A percentile compares a stretch with the other conserved stretches of the same genome.
Conservation (phyloP, 768 basidiomycete genomes). For the Podaxis sp. region DNA sequence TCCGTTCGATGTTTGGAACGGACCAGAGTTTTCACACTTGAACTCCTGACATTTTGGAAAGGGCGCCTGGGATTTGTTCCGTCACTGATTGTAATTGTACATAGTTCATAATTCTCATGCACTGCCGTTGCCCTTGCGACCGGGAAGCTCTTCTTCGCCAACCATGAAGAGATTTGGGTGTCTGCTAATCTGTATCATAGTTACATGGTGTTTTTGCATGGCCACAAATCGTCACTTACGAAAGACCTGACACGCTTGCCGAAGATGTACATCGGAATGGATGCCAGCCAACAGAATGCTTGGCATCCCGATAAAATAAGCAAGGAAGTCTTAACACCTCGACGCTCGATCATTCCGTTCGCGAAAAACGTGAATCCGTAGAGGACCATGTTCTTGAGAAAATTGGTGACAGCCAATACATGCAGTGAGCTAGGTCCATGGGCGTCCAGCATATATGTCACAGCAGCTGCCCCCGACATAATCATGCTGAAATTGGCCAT, state of each 20-base stretch:
- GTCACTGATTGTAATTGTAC: not conserved
- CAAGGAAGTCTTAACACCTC: slow-evolving; percentile 39
- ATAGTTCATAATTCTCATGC: not conserved
- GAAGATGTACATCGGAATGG: slow-evolving; percentile 43
- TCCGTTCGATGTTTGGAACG: slow-evolving; percentile 50
- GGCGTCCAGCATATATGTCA: slow-evolving; percentile 47
- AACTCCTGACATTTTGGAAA: not conserved
- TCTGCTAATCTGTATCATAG: slow-evolving; percentile 21
- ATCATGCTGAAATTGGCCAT: slow-evolving; percentile 46
- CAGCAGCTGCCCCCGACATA: slow-evolving; percentile 39
- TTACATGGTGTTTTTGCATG: not conserved
- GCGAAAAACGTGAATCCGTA: slow-evolving; percentile 46
- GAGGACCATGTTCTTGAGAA: slow-evolving; percentile 44
- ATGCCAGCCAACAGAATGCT: slow-evolving; percentile 40
- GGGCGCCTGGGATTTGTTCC: not conserved
- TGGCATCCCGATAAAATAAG: slow-evolving; percentile 40
- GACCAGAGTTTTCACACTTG: slow-evolving; percentile 21
- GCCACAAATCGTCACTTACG: slow-evolving; percentile 27
- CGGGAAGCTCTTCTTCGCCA: slow-evolving; percentile 12
- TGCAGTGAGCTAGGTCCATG: slow-evolving; percentile 41
- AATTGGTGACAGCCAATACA: slow-evolving; percentile 41
- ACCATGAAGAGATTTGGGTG: slow-evolving; percentile 26
- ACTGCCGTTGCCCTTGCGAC: not conserved
- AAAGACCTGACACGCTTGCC: slow-evolving; percentile 43
- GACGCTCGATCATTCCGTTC: slow-evolving; percentile 37